Evolutionary conservation across 352 stramenopile genomes (phyloP).

Genomic region (Globisporangium cystogenes): DNA sequence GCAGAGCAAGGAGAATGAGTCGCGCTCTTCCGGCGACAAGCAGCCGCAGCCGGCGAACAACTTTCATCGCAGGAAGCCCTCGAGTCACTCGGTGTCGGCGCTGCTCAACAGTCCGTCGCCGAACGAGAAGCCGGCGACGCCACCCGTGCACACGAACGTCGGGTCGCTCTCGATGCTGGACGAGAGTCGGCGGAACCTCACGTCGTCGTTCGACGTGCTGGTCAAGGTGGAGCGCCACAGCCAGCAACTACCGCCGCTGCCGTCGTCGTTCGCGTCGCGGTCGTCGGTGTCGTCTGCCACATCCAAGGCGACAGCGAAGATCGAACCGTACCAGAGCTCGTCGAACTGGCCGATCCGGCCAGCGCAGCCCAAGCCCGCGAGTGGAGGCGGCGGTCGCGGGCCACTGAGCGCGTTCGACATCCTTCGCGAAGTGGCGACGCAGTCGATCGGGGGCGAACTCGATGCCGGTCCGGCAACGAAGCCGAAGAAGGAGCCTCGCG

Average conservation of each 20-base stretch:
- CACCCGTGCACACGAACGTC: constrained; percentile 19
- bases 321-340: constrained; percentile 19
- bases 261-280: constrained; percentile 5
- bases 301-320: neutral
- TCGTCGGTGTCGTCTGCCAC: constrained; percentile 2
- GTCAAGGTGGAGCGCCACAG: constrained; percentile 50
- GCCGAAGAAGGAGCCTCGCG: constrained; percentile 6
- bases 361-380: constrained; percentile 1
- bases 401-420: constrained; percentile 80
- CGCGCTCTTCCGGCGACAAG: neutral
- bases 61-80: constrained; percentile 27
- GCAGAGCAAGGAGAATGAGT: constrained; percentile 7
- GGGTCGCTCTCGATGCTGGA: constrained; percentile 35
- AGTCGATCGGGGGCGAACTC: constrained; percentile 57
- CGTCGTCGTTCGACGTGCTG: constrained; percentile 25
- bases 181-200: constrained; percentile 9
- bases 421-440: constrained; percentile 67
- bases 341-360: constrained; percentile 16
- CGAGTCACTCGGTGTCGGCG: constrained; percentile 61
- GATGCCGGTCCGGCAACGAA: constrained; percentile 17
- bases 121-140: constrained; percentile 27
- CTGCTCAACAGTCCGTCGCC: constrained; percentile 64
- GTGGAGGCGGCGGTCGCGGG: constrained; percentile 9
- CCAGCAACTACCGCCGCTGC: constrained; percentile 23
- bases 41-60: constrained; percentile 2